A percentile compares a stretch with the other conserved stretches of the same genome.
These are phyloP conservation scores for Chenopodium suecicum DNA, from an alignment of 148 eudicot genomes.

Conservation along the genomic window DNA sequence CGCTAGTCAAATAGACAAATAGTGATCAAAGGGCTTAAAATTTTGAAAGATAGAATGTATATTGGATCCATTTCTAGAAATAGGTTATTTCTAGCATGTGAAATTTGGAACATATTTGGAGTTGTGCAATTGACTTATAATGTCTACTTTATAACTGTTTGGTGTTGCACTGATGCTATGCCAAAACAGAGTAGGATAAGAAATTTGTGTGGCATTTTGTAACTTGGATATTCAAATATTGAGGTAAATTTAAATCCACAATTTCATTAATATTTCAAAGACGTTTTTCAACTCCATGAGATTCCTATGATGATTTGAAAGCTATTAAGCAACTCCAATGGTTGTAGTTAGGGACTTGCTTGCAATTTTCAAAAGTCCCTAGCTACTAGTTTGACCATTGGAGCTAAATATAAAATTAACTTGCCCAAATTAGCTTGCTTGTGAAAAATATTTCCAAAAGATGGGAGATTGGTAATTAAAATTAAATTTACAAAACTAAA, in stretches of 20 bases:
- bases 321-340: neutral
- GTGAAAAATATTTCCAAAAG: too few species aligned
- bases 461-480: too few species aligned
- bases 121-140: neutral
- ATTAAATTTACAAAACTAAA: too few species aligned
- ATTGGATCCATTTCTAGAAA: neutral
- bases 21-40: neutral
- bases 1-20: neutral
- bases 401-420: too few species aligned
- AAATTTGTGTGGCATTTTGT: neutral
- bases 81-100: neutral
- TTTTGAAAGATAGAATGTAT: neutral
- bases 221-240: neutral
- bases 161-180: neutral
- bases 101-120: neutral
- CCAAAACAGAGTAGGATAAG: neutral
- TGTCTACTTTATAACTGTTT: neutral
- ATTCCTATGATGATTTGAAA: neutral
- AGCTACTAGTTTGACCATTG: too few species aligned
- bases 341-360: too few species aligned
- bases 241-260: neutral
- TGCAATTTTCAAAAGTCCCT: too few species aligned
- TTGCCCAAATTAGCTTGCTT: too few species aligned
- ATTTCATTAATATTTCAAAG: neutral
- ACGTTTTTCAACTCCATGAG: neutral